Conservation (phyloP, 805 yeast genomes). For the Wickerhamomyces subpelliculosus region DNA sequence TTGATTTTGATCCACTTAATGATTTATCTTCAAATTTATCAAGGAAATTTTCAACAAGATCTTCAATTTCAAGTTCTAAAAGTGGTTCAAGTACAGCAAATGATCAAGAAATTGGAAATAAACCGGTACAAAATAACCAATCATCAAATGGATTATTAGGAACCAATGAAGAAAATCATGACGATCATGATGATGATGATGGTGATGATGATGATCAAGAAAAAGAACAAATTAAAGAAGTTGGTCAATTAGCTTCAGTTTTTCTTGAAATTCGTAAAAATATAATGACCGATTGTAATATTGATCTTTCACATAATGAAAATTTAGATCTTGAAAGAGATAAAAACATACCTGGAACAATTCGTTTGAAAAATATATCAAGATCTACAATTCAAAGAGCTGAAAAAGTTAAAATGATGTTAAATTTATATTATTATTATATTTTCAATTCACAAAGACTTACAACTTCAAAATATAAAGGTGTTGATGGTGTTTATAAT, state of each 20-base stretch:
- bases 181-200: too few relatives aligned
- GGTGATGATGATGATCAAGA: too few relatives aligned
- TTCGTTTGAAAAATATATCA: slow-evolving; percentile 21
- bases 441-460: slow-evolving; percentile 15
- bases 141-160: slow-evolving; percentile 1
- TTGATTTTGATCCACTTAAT: slow-evolving; percentile 21
- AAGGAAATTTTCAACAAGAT: not conserved
- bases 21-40: not conserved
- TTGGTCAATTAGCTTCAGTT: slow-evolving; percentile 32
- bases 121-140: not conserved
- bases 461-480: slow-evolving; percentile 20
- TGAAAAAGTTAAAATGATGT: slow-evolving; percentile 38
- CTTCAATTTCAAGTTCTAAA: not conserved
- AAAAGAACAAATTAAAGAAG: slow-evolving; percentile 19
- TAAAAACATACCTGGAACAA: slow-evolving; percentile 1
- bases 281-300: slow-evolving; percentile 35
- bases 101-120: not conserved
- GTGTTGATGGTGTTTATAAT: slow-evolving; percentile 65
- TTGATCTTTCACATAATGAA: slow-evolving; percentile 23
- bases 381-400: slow-evolving; percentile 37
- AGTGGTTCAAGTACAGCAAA: slow-evolving; percentile 1
- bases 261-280: slow-evolving; percentile 36
- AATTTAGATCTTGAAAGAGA: slow-evolving; percentile 15
- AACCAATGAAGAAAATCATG: too few relatives aligned
- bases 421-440: slow-evolving; percentile 19